A percentile compares a stretch with the other conserved stretches of the same genome.
phyloP scores from a whole-genome alignment of 73 alveolate genomes.

The Uronychia setigera region DNA sequence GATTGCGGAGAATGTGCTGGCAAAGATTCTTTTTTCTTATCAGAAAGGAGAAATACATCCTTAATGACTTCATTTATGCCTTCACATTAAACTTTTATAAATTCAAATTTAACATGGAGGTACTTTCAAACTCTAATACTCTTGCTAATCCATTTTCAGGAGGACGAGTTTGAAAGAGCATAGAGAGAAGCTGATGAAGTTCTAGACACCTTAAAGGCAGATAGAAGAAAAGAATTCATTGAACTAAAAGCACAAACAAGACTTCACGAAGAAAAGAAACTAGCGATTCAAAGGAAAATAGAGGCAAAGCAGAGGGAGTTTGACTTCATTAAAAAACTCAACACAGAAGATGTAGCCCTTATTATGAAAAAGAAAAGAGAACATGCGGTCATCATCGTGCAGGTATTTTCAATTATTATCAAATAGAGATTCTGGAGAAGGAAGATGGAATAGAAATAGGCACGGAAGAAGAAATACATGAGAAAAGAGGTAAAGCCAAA shows the following conservation, averaged over 20 bases:
- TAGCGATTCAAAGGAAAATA: slow-evolving; percentile 6
- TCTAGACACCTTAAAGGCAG: not conserved
- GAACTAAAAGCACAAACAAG: slow-evolving; percentile 35
- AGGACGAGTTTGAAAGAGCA: not conserved
- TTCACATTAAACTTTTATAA: no score
- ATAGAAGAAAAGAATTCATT: slow-evolving; percentile 1
- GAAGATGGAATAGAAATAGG: not conserved
- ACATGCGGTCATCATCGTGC: slow-evolving; percentile 24
- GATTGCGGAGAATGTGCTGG: no score
- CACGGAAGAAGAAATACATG: not conserved
- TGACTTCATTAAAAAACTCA: slow-evolving; percentile 16
- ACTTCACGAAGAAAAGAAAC: slow-evolving; percentile 4
- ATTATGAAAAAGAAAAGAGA: slow-evolving; percentile 31
- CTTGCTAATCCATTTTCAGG: no score
- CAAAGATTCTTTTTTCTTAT: no score
- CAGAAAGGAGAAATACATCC: no score
- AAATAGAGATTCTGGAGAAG: not conserved
- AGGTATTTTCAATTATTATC: not conserved
- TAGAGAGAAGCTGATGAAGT: not conserved
- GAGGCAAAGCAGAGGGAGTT: slow-evolving; percentile 46
- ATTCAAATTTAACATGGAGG: no score
- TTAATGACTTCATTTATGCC: no score
- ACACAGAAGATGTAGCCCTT: slow-evolving; percentile 36
- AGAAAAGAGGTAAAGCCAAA: not conserved
- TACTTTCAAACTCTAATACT: no score